A percentile compares a stretch with the other conserved stretches of the same genome.
Conservation (phyloP, 2,329 filamentous ascomycete species). For the Cladosporium sp. region DNA sequence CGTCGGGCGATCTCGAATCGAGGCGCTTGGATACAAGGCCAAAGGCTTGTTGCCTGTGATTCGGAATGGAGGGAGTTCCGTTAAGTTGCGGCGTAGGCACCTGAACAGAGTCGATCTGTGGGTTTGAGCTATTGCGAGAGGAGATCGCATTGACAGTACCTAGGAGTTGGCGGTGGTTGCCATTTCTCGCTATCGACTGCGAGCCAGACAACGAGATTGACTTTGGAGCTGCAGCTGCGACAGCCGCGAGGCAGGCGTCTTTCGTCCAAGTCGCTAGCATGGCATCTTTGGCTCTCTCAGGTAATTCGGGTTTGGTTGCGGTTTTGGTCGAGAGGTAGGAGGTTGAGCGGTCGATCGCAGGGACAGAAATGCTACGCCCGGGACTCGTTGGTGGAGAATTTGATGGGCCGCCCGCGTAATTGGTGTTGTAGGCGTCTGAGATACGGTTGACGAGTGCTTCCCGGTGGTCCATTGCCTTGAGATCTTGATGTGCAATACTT, state of each 20-base stretch:
- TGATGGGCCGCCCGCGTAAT: slow-evolving; percentile 63
- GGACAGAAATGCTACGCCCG: slow-evolving; percentile 62
- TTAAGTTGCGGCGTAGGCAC: neutral
- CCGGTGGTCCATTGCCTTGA: slow-evolving; percentile 75
- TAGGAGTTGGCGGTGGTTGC: slow-evolving; percentile 29
- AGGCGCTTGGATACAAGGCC: slow-evolving; percentile 9
- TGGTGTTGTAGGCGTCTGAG: slow-evolving; percentile 67
- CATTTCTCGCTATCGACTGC: slow-evolving; percentile 50
- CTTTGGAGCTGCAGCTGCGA: slow-evolving; percentile 62
- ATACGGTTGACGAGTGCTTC: slow-evolving; percentile 72
- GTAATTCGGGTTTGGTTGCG: slow-evolving; percentile 13
- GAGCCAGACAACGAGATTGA: slow-evolving; percentile 76
- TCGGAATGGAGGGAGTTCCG: neutral
- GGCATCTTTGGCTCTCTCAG: slow-evolving; percentile 21
- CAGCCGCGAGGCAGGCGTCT: slow-evolving; percentile 67
- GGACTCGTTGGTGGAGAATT: slow-evolving; percentile 71
- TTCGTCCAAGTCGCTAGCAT: slow-evolving; percentile 77
- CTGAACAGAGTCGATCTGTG: slow-evolving; percentile 4
- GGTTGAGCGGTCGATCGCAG: slow-evolving; percentile 54
- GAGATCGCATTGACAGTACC: slow-evolving; percentile 21
- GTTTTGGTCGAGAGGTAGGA: slow-evolving; percentile 27
- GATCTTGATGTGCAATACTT: slow-evolving; percentile 59
- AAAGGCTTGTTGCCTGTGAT: slow-evolving; percentile 20
- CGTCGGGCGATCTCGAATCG: slow-evolving; percentile 23
- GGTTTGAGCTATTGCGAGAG: slow-evolving; percentile 15